phyloP scores from a whole-genome alignment of 352 stramenopile genomes.

The Pythium guiyangense region DNA sequence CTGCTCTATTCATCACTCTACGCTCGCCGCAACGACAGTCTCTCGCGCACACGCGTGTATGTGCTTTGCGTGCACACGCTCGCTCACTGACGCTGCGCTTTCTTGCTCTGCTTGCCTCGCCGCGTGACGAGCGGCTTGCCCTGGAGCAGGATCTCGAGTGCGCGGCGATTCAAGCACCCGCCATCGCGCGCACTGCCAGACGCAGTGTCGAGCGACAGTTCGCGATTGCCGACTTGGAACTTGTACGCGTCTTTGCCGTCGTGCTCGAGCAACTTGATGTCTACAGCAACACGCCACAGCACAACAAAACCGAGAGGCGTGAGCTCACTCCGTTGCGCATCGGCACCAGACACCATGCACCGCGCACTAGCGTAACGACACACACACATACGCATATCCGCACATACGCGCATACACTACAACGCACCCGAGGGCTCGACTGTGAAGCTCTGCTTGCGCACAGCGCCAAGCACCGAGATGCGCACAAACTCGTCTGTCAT shows the following conservation, averaged over 20 bases:
- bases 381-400: too few species aligned
- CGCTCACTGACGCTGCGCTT: slow-evolving; percentile 16
- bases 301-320: not conserved
- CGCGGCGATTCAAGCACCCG: slow-evolving; percentile 52
- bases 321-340: not conserved
- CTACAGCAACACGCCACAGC: slow-evolving; percentile 12
- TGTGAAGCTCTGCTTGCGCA: slow-evolving; percentile 41
- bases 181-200: slow-evolving; percentile 12
- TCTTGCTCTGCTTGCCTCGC: slow-evolving; percentile 63
- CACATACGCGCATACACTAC: not conserved
- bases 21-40: not conserved
- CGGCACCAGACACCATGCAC: too few species aligned
- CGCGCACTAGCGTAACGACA: not conserved
- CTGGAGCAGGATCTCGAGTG: slow-evolving; percentile 63
- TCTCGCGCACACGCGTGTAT: not conserved
- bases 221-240: too few species aligned
- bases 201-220: too few species aligned
- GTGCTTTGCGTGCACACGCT: not conserved
- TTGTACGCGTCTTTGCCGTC: too few species aligned
- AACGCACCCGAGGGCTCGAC: slow-evolving; percentile 40
- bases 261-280: slow-evolving; percentile 63
- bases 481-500: slow-evolving; percentile 44
- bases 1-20: too few species aligned
- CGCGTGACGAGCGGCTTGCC: slow-evolving; percentile 66
- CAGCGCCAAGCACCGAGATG: too few species aligned